Conservation (phyloP, 139 green algal genomes). For the Chlorella sp. region DNA sequence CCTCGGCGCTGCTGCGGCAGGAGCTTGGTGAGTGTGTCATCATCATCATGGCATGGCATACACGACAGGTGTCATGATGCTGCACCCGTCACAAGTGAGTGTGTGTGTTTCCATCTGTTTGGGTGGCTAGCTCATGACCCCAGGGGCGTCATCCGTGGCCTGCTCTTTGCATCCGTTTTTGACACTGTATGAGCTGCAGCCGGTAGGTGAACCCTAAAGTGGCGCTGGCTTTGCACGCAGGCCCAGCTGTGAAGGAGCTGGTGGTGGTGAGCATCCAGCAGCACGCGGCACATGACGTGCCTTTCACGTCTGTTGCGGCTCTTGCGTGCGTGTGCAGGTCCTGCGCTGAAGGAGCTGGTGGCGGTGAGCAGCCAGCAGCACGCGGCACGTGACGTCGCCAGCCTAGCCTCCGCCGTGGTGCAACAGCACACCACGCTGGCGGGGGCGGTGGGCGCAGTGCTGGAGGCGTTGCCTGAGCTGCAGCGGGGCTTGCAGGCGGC, state of each 20-base stretch:
- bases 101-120: no score
- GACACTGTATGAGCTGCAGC: neutral
- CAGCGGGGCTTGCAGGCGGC: neutral
- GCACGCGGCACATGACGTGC: neutral
- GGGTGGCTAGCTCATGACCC: neutral
- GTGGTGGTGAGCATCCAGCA: neutral
- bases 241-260: neutral
- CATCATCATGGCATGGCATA: neutral
- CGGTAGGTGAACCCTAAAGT: neutral
- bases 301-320: neutral
- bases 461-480: neutral
- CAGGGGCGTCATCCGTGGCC: neutral
- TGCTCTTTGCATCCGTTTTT: neutral
- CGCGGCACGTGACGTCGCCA: neutral
- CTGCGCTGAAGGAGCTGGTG: neutral
- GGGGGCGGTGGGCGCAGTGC: neutral
- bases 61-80: neutral
- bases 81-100: no score
- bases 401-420: neutral
- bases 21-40: neutral
- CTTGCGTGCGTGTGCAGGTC: neutral
- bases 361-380: neutral
- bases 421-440: neutral
- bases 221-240: neutral
- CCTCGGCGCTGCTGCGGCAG: neutral